Conservation (phyloP, 2,329 filamentous ascomycete genomes). For the Aspergillus candidus region DNA sequence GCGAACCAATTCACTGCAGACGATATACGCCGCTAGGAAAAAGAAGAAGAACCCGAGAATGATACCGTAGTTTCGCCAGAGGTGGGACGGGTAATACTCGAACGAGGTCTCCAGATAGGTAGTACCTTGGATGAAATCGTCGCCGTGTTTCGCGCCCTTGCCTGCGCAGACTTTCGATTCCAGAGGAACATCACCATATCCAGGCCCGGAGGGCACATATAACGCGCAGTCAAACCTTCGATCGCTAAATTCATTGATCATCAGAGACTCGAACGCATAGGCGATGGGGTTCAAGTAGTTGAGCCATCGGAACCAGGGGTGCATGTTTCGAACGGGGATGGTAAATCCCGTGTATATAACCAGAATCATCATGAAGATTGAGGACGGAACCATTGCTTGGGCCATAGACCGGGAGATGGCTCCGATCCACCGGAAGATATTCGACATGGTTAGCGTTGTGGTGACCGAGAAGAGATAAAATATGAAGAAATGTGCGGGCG, state of each 20-base stretch:
- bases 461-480: constrained; percentile 72
- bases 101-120: constrained; percentile 51
- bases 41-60: constrained; percentile 56
- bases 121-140: constrained; percentile 52
- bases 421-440: constrained; percentile 75
- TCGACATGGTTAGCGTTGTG: constrained; percentile 72
- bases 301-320: constrained; percentile 76
- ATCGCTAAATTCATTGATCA: constrained; percentile 74
- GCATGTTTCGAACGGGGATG: constrained; percentile 56
- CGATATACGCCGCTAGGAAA: constrained; percentile 55
- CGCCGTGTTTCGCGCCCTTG: constrained; percentile 53
- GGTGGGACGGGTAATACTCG: constrained; percentile 51
- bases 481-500: constrained; percentile 74
- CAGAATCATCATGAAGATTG: constrained; percentile 41
- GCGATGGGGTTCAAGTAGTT: constrained; percentile 73
- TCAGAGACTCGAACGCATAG: constrained; percentile 74
- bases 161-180: constrained; percentile 51
- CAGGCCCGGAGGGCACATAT: constrained; percentile 40
- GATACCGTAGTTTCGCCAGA: constrained; percentile 65
- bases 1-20: constrained; percentile 53
- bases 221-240: constrained; percentile 51
- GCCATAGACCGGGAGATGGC: constrained; percentile 63
- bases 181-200: constrained; percentile 34
- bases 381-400: constrained; percentile 52
- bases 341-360: constrained; percentile 47